Percentiles rank a stretch among this genome's conserved stretches.
These are phyloP conservation scores for Clonostachys rhizophaga DNA, from an alignment of 2,329 filamentous ascomycete genomes.

Conservation along the genomic window DNA sequence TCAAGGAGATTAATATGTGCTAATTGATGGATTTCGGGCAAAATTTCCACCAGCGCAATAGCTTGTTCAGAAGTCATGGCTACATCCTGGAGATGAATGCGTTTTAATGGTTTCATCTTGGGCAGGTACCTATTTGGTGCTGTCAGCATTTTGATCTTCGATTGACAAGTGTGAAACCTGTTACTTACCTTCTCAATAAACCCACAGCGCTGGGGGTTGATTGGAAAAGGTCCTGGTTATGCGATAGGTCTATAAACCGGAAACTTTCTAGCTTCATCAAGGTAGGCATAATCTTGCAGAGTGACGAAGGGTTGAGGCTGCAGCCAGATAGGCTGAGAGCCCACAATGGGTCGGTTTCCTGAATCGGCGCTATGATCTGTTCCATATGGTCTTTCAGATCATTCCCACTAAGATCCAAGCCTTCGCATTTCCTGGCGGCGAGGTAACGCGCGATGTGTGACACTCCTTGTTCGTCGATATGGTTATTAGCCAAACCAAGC, in stretches of 20 bases:
- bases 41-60: constrained; percentile 83
- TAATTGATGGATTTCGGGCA: constrained; percentile 76
- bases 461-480: constrained; percentile 69
- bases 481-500: constrained; percentile 79
- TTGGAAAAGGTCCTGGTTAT: constrained; percentile 79
- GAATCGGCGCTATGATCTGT: constrained; percentile 45
- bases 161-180: not conserved
- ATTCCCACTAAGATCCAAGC: constrained; percentile 85
- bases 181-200: constrained; percentile 66
- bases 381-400: constrained; percentile 56
- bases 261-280: constrained; percentile 67
- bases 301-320: constrained; percentile 66
- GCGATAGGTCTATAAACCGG: constrained; percentile 86
- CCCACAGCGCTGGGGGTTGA: constrained; percentile 68
- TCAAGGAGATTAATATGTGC: constrained; percentile 85
- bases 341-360: constrained; percentile 58
- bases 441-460: constrained; percentile 74
- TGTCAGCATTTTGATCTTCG: not conserved
- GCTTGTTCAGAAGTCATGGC: constrained; percentile 81
- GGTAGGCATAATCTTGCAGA: constrained; percentile 72
- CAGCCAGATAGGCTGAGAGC: constrained; percentile 85
- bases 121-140: constrained; percentile 60
- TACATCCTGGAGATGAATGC: constrained; percentile 83
- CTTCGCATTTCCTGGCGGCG: constrained; percentile 73
- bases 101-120: constrained; percentile 70